Base-by-base conservation (phyloP, 2,329 filamentous ascomycete species). In the Claviceps digitariae region DNA sequence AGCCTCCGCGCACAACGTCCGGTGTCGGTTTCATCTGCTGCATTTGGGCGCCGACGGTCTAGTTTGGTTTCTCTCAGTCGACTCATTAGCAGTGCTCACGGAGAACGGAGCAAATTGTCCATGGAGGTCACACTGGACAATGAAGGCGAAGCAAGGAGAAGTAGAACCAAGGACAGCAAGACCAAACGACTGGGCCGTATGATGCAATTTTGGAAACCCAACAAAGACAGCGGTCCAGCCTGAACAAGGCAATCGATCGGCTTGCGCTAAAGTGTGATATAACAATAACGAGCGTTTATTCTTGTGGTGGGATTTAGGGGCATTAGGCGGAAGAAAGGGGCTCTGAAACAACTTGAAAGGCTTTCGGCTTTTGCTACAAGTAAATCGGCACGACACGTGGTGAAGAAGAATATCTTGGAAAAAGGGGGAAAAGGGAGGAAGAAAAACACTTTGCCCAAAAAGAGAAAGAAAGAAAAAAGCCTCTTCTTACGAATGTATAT, bases 1-100 rank as follows among this genome's bases (percentile, higher is more conserved):
- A 70, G 69, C 3, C 69, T 74, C 34, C 71, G 73, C 17, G 76
- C 80, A 21, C 77, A 82, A 58, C 76, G 81, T 4, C 82, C 81
- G 1, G 76, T 78, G 5, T 84, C 81, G 0, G 77, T 84, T 29
- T 82, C 78, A 1, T 77, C 78, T 13, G 73, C 76, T 12, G 76
- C 78, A 3, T 83, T 84, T 56, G 83, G 83, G 23, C 81, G 83
- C 44, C 82, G 88, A 62, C 79, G 87, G 52, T 85, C 83, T 4
- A 90, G 86, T 62, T 77, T 91, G 58, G 86, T 82, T 31, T 90
- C 86, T 61, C 72, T 91, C 31, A 88, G 86, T 58, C 81, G 86
- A 49, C 73, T 91, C 41, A 86, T 90, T 61, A 86, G 82, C 65
- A 84, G 81, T 58, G 83, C 83, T 3, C 84, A 88, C 60, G 84